phyloP scores from a whole-genome alignment of 192 early-diverging fungal species.

The Umbelopsis isabellina region DNA sequence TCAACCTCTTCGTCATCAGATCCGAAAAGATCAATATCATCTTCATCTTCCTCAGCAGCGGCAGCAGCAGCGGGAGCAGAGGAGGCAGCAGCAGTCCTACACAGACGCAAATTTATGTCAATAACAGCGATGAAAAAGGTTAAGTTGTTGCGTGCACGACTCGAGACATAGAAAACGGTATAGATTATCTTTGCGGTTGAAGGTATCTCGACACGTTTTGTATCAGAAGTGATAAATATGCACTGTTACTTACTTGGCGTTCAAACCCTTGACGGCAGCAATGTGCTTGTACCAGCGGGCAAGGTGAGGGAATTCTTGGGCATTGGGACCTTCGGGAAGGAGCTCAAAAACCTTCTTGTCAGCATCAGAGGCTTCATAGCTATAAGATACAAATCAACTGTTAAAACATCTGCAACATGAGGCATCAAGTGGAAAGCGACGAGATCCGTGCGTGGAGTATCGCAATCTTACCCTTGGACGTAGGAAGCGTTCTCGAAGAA shows the following conservation, averaged over 20 bases:
- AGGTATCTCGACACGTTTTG: too few species aligned
- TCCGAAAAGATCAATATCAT: slow-evolving; percentile 95
- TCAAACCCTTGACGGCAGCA: slow-evolving; percentile 54
- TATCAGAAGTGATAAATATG: neutral
- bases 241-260: slow-evolving; percentile 49
- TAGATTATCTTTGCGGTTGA: neutral
- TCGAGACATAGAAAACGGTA: neutral
- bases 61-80: slow-evolving; percentile 47
- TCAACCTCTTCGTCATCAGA: slow-evolving; percentile 93
- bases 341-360: slow-evolving; percentile 89
- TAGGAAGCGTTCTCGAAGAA: slow-evolving; percentile 79
- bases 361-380: slow-evolving; percentile 75
- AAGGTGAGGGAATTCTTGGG: slow-evolving; percentile 79
- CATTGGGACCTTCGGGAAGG: slow-evolving; percentile 72
- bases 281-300: slow-evolving; percentile 98
- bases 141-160: neutral
- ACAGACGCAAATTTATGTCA: neutral
- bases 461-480: slow-evolving; percentile 69
- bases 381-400: slow-evolving; percentile 30
- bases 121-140: neutral
- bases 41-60: slow-evolving; percentile 82
- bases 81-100: slow-evolving; percentile 57
- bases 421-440: neutral
- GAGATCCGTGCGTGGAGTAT: neutral
- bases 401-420: neutral